Base-by-base conservation (phyloP, 805 yeast species). In the Ogataea neopini region DNA sequence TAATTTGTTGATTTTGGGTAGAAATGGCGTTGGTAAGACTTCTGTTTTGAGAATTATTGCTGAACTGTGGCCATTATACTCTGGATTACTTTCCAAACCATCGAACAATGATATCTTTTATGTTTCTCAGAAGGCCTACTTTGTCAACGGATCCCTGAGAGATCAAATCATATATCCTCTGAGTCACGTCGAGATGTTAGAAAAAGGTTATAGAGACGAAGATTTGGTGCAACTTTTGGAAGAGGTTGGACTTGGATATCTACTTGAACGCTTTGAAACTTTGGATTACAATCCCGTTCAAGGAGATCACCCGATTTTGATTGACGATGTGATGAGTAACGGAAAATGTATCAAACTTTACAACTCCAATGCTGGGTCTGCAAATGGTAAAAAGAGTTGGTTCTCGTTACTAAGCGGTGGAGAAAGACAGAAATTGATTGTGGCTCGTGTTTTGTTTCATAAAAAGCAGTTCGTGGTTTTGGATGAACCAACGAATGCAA, bases 401-500 rank as follows among this genome's bases (percentile, higher is more conserved):
- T 84, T 84, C 60, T 95, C 86, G 62, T 85, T 90, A n/a, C 76
- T 90, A 54, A 85, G 94, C 67, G 97, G 97, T n/a, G 97, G 97
- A 48, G 97, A 90, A 65, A 84, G 88, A 68, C 97, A 90, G 71
- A 80, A 96, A 62, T 77, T 90, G 64, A 81, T 88, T 65, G 86
- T 90, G 71, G 96, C 97, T 0, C 76, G 97, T 57, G 79, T 90
- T 2, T 69, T 90, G 56, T 88, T 84, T 70, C 88, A 86, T 62
- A 78, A 79, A 45, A 96, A 96, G 40, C 77, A 79, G 62, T 88
- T 88, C 65, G 89, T 90, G 3, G 80, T 90, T 2, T 75, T 90
- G 51, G 97, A 90, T 67, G 97, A 90, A 68, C 87, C 95, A n/a
- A 90, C 97, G 3, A 88, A 89, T 62, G 97, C 97, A 1, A 90